Percentiles rank a stretch among this genome's conserved stretches.
Evolutionary conservation across 306 rosid species (phyloP).

Genomic region (Glycyrrhiza uralensis): DNA sequence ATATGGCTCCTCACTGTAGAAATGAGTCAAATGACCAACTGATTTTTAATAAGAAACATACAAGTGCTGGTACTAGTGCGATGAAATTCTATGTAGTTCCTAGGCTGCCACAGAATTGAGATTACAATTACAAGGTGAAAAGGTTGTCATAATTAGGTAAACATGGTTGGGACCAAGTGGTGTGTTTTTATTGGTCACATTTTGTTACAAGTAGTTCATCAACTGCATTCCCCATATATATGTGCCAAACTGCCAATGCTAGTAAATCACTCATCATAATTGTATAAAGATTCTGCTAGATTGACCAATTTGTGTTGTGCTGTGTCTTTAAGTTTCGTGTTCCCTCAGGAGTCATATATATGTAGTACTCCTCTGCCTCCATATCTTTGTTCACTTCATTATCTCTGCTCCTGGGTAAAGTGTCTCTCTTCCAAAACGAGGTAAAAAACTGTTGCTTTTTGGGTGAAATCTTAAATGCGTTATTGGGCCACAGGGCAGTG

Average conservation of each 20-base stretch:
- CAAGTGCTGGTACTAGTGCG: not conserved
- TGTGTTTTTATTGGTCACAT: slow-evolving; percentile 8
- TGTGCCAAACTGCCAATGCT: not conserved
- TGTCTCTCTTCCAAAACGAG: not conserved
- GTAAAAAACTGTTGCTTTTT: not conserved
- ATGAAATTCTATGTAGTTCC: not conserved
- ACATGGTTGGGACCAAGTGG: slow-evolving; percentile 21
- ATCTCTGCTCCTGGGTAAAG: not conserved
- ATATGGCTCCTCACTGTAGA: no score
- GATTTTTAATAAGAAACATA: not conserved
- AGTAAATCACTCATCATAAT: slow-evolving; percentile 21
- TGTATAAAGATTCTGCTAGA: slow-evolving; percentile 19
- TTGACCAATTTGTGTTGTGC: not conserved
- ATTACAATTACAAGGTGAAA: slow-evolving; percentile 20
- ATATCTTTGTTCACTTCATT: not conserved
- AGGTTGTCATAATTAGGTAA: slow-evolving; percentile 37
- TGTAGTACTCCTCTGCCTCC: not conserved
- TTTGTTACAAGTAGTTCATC: not conserved
- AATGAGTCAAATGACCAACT: no score
- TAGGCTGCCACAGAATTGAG: not conserved
- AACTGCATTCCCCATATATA: not conserved
- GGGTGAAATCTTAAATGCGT: slow-evolving; percentile 1
- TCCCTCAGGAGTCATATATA: not conserved
- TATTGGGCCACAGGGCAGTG: not conserved
- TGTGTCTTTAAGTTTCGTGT: not conserved